phyloP scores from a whole-genome alignment of 371 early-diverging fungal genomes.

The Rhizopus stolonifer region DNA sequence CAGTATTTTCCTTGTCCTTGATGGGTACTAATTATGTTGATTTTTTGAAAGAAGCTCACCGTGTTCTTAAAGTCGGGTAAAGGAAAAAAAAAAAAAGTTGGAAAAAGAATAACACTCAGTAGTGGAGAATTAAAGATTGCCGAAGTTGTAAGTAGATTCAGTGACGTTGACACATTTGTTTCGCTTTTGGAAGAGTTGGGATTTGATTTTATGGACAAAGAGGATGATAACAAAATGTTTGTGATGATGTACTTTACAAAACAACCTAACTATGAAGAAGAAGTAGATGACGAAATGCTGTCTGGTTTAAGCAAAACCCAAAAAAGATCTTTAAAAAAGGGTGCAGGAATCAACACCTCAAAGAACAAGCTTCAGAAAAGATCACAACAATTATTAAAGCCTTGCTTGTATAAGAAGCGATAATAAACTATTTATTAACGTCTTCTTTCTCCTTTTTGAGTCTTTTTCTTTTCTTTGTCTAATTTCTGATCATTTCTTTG shows the following conservation, averaged over 20 bases:
- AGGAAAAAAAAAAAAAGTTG: slow-evolving; percentile 4
- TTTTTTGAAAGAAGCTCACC: slow-evolving; percentile 88
- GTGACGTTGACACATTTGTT: slow-evolving; percentile 79
- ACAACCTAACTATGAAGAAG: slow-evolving; percentile 26
- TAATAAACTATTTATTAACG: slow-evolving; percentile 37
- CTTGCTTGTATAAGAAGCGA: slow-evolving; percentile 90
- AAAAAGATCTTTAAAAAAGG: slow-evolving; percentile 48
- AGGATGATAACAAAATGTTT: slow-evolving; percentile 89
- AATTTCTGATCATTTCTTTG: slow-evolving; percentile 43
- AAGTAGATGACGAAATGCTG: slow-evolving; percentile 32
- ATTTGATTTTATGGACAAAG: slow-evolving; percentile 69
- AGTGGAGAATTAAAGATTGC: slow-evolving; percentile 92
- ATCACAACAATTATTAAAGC: slow-evolving; percentile 69
- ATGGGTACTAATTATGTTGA: slow-evolving; percentile 97
- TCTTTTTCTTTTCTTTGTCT: slow-evolving; percentile 52
- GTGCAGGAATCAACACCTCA: slow-evolving; percentile 34
- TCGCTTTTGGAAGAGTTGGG: slow-evolving; percentile 67
- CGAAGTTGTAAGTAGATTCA: slow-evolving; percentile 90
- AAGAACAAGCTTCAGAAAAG: slow-evolving; percentile 33
- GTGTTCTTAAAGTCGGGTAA: slow-evolving; percentile 85
- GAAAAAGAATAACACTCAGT: slow-evolving; percentile 5
- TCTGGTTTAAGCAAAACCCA: slow-evolving; percentile 46
- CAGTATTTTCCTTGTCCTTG: slow-evolving; percentile 92
- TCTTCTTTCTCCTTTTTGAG: slow-evolving; percentile 53
- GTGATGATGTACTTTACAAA: slow-evolving; percentile 83